Base-by-base conservation (phyloP, 2,329 filamentous ascomycete genomes). In the Lizonia empirigonia region DNA sequence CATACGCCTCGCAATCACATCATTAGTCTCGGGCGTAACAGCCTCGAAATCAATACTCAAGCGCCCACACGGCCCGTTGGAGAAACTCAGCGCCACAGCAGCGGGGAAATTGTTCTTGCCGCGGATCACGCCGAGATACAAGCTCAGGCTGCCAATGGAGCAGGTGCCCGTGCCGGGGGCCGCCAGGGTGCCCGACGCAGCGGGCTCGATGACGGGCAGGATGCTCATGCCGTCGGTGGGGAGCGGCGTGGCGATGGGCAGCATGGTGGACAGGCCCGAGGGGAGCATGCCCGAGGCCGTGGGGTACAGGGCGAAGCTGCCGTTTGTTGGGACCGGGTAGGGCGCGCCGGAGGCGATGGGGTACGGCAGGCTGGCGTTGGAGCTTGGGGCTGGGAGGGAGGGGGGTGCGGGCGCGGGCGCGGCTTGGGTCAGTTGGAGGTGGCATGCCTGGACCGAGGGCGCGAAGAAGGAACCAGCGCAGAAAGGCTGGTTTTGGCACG, bases 391-490 rank as follows among this genome's bases (percentile, higher is more conserved):
- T 32, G n/a, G 51, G 32, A 33, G 30, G 16, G 30, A 49, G 47
- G 20, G 47, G 4, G 40, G 35, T 10, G 48, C 39, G 35, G 53
- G 40, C 15, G 38, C 15, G 12, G 59, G 53, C 6, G 55, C 50
- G 16, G 50, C 37, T 13, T 58, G 46, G 3, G 61, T 63, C 26
- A 68, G 59, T 26, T 62, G 58, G 20, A 68, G 39, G 35, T 62
- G 62, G 59, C 65, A 68, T 49, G 63, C 39, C 8, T n/a, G 6
- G 8, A 39, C 15, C 15, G 50, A 54, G 10, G 64, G 61, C 7
- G 52, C 57, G 51, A 49, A 65, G 58, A 65, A 62, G 23, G 61
- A 63, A 5, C 62, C 64, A 4, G 65, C 60, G 58, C 65, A 67
- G 51, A 53, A 57, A 34, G 58, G 27, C 54, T 64, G 49, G 9